A percentile compares a stretch with the other conserved stretches of the same genome.
phyloP scores from a whole-genome alignment of 2,329 filamentous ascomycete genomes.

The Cephalotrichum gorgonifer region DNA sequence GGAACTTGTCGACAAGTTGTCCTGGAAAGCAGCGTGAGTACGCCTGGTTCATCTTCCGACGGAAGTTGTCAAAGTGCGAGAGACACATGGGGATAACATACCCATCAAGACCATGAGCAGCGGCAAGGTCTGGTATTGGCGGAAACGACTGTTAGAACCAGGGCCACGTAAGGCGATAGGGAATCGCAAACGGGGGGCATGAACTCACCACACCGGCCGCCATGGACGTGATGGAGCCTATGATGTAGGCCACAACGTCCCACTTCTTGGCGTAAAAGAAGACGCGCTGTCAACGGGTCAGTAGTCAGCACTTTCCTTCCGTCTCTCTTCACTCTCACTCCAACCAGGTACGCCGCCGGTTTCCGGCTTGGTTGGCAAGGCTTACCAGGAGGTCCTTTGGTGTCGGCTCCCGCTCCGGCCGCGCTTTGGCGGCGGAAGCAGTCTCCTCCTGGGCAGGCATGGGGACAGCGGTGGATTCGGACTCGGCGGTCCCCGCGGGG shows the following conservation, averaged over 20 bases:
- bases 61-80: no score
- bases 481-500: not conserved
- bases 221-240: slow-evolving; percentile 35
- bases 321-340: slow-evolving; percentile 3
- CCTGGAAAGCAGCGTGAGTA: slow-evolving; percentile 17
- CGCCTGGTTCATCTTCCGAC: not conserved
- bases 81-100: slow-evolving; percentile 11
- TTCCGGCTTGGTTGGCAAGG: slow-evolving; percentile 5
- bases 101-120: slow-evolving; percentile 52
- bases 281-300: slow-evolving; percentile 26
- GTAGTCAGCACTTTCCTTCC: no score
- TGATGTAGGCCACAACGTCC: slow-evolving; percentile 37
- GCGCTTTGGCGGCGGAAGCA: slow-evolving; percentile 9
- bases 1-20: slow-evolving; percentile 37
- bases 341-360: not conserved
- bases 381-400: slow-evolving; percentile 28
- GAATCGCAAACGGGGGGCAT: not conserved
- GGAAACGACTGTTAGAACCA: no score
- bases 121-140: slow-evolving; percentile 39
- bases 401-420: slow-evolving; percentile 28
- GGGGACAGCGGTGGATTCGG: not conserved
- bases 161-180: no score
- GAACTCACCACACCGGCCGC: slow-evolving; percentile 30
- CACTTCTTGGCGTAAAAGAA: slow-evolving; percentile 43
- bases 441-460: slow-evolving; percentile 1